Base-by-base conservation (phyloP, 352 stramenopile species). In the Pilasporangium apinafurcum region DNA sequence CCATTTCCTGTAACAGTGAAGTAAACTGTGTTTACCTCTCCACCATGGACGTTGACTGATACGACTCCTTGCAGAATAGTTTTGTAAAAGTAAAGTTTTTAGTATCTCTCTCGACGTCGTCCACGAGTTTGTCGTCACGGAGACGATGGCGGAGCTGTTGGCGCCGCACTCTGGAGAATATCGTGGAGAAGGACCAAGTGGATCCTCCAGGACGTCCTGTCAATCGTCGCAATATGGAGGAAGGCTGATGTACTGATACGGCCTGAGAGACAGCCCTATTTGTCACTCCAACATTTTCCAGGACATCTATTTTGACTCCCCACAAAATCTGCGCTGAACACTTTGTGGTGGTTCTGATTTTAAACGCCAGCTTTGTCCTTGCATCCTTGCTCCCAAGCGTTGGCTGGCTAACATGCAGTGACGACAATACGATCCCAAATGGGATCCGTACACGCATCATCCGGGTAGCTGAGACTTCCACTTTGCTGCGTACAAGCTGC, bases 401-500 rank as follows among this genome's bases (percentile, higher is more conserved):
- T 26, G 27, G 22, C 32, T 53, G 35, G 0, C 44, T 20, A 8
- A 70, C 21, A 25, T 40, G 55, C 5, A 83, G 25, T 0, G 68
- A 82, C 2, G 67, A 51, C 8, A 51, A 10, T 0, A 60, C 22
- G 1, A 86, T 35, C 22, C 76, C 68, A 38, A 82, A 83, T 8
- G 62, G 67, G 12, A 83, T 36, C 1, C 40, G 47, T 16, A 83
- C 44, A 5, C 62, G 59, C 27, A 53, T 43, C 73, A 86, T 83
- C 24, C 57, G 50, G 8, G 51, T 53, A 4, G 62, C 52, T 5
- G 39, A 27, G 2, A 46, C 25, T 34, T 82, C 58, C 13, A 60
- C 39, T 20, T 72, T 78, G 8, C 61, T 74, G 33, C 68, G 62
- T 35, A 82, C 30, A 13, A 86, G 65, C 39, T 86, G 73, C 42